Evolutionary conservation across 768 basidiomycete genomes (phyloP), one percentile per base, ranked within the genome.

Genomic region (Lactifluus hygrophoroides): DNA sequence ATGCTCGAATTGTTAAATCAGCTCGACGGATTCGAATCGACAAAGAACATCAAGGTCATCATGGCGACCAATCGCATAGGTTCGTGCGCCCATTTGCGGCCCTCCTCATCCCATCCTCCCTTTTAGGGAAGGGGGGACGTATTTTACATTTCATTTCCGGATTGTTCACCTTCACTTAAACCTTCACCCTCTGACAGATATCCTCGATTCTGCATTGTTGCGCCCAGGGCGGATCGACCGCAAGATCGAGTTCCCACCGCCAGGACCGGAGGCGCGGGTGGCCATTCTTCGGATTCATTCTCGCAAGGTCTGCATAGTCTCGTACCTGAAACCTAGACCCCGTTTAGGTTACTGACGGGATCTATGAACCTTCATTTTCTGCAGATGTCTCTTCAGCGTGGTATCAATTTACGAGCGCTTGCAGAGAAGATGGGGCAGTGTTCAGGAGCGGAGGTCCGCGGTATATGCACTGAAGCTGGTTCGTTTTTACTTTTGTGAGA

Each of bases 361-460:
- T 37, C 16, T 25, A 32, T 49, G 25, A 46, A 23, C 19, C 30
- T 49, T 54, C 23, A 16, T 56, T 37, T 17, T 3, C 30, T 21
- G 13, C 27, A 93, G 90, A 99, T 98, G 95, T 97, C 93, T 1
- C 77, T 98, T 30, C 95, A 98, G 74, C 82, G 95, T 58, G 94
- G 94, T 2, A 99, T 99, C 72, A 94, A 99, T 74, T 80, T 97
- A n/a, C 88, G 92, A 16, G 85, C 87, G 2, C 77, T 99, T 2
- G 95, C 95, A 0, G 95, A 98, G 71, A 98, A 99, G 80, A 99
- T 98, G 95, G 95, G 95, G 0, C 92, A 96, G 68, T 97, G 95
- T 69, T 95, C 92, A 1, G 95, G 95, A 64, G 95, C 95, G 1
- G 95, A 99, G 71, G 95, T 97, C 16, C 81, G 95, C 16, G 95